Percentiles rank a stretch among this genome's conserved stretches.
phyloP scores from a whole-genome alignment of 164 flowering plant species.

The Magnolia officinalis region DNA sequence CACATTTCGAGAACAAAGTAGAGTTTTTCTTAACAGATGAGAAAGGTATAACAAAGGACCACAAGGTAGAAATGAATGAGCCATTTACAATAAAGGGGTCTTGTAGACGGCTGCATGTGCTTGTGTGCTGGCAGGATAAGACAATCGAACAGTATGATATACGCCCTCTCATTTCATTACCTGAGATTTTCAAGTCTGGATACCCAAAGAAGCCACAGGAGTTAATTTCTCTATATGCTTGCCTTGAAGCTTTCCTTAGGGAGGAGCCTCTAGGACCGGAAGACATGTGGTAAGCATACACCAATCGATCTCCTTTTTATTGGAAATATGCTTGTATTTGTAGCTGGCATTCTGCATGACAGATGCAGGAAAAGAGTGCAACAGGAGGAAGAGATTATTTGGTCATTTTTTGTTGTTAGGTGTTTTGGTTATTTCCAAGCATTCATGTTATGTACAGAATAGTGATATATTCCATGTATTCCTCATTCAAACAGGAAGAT shows the following conservation, averaged over 20 bases:
- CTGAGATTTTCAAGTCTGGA: conserved; percentile 70
- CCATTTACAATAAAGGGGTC: conserved; percentile 23
- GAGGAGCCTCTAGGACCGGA: conserved; percentile 99
- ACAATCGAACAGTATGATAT: conserved; percentile 46
- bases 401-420: not conserved
- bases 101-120: conserved; percentile 41
- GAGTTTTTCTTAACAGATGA: conserved; percentile 62
- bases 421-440: not conserved
- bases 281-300: conserved; percentile 85
- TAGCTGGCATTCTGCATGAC: conserved; percentile 3
- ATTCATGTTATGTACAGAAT: not conserved
- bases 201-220: conserved; percentile 67
- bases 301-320: not conserved
- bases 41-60: conserved; percentile 42
- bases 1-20: conserved; percentile 34
- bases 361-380: not conserved
- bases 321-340: not conserved
- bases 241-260: conserved; percentile 90
- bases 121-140: conserved; percentile 64
- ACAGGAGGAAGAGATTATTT: not conserved
- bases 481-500: not conserved
- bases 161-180: conserved; percentile 44
- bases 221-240: conserved; percentile 69
- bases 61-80: conserved; percentile 48
- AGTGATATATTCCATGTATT: not conserved